Conservation (phyloP, 2,329 filamentous ascomycete species). For the Helotiales sp. region DNA sequence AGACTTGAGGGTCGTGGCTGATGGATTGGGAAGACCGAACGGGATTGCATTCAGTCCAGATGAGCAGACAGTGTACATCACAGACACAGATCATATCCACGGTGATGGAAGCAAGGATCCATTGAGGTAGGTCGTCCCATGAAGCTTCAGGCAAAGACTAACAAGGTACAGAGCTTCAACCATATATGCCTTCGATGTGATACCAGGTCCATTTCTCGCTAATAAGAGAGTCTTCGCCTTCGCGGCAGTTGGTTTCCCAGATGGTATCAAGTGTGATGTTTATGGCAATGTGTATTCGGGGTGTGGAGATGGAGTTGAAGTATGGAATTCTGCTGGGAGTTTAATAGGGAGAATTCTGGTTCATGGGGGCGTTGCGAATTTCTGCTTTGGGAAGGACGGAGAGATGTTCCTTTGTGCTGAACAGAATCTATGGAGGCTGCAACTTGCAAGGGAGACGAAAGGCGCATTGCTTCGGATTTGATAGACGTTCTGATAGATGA, state of each 20-base stretch:
- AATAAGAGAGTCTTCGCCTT: constrained; percentile 60
- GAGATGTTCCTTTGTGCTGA: constrained; percentile 54
- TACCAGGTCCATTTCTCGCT: constrained; percentile 48
- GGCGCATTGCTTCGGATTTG: constrained; percentile 45
- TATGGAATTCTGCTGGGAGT: constrained; percentile 52
- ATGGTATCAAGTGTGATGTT: constrained; percentile 55
- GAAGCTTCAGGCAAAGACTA: neutral
- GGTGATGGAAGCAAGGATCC: constrained; percentile 41
- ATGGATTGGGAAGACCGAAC: constrained; percentile 52
- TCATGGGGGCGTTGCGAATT: constrained; percentile 51
- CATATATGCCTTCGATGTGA: constrained; percentile 55
- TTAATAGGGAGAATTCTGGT: constrained; percentile 52
- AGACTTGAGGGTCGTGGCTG: constrained; percentile 53
- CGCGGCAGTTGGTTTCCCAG: constrained; percentile 52
- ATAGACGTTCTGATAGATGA: constrained; percentile 29
- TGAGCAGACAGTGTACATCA: constrained; percentile 50
- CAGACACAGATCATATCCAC: constrained; percentile 46
- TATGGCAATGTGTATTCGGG: constrained; percentile 60
- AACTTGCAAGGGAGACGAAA: constrained; percentile 42
- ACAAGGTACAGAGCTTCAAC: constrained; percentile 18
- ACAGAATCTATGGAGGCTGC: constrained; percentile 51
- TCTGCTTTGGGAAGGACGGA: constrained; percentile 52
- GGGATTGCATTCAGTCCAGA: constrained; percentile 44
- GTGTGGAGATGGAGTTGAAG: constrained; percentile 55
- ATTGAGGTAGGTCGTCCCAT: constrained; percentile 36